Evolutionary conservation across 352 stramenopile species (phyloP).

Genomic region (Salisapilia sapeloensis): DNA sequence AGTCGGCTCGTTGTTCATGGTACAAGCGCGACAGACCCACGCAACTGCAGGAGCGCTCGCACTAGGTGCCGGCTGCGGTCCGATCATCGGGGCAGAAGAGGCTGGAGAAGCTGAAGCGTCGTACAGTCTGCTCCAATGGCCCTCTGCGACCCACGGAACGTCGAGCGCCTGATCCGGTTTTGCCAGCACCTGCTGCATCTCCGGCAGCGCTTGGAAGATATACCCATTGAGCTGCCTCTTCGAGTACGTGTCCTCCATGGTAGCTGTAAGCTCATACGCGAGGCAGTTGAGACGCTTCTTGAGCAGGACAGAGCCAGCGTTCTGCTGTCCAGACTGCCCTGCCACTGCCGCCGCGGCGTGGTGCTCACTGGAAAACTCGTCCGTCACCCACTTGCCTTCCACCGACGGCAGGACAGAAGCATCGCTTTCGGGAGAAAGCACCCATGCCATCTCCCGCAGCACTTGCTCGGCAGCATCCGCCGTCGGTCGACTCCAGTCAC

Average conservation of each 20-base stretch:
- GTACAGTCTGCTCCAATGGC: slow-evolving; percentile 58
- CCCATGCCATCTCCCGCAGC: slow-evolving; percentile 40
- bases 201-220: slow-evolving; percentile 27
- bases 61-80: slow-evolving; percentile 5
- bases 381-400: slow-evolving; percentile 63
- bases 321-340: too few species aligned
- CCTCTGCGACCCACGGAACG: slow-evolving; percentile 37
- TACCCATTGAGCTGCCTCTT: slow-evolving; percentile 42
- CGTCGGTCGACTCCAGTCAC: slow-evolving; percentile 13
- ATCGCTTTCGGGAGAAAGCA: slow-evolving; percentile 17
- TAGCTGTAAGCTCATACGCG: slow-evolving; percentile 39
- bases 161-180: slow-evolving; percentile 7
- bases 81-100: slow-evolving; percentile 2
- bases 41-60: slow-evolving; percentile 9
- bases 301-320: slow-evolving; percentile 52
- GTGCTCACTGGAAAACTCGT: slow-evolving; percentile 56
- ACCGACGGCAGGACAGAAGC: slow-evolving; percentile 34
- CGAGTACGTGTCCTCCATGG: slow-evolving; percentile 22
- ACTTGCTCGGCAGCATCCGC: slow-evolving; percentile 17
- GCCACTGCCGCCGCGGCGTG: slow-evolving; percentile 10
- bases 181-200: slow-evolving; percentile 27
- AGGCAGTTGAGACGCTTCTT: slow-evolving; percentile 34
- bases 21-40: slow-evolving; percentile 62
- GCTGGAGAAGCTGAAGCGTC: too few species aligned
- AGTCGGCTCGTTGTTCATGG: slow-evolving; percentile 48